Evolutionary conservation across 257 asterid species (phyloP), one percentile per base, ranked within the genome.

Genomic region (Nicotiana knightiana): DNA sequence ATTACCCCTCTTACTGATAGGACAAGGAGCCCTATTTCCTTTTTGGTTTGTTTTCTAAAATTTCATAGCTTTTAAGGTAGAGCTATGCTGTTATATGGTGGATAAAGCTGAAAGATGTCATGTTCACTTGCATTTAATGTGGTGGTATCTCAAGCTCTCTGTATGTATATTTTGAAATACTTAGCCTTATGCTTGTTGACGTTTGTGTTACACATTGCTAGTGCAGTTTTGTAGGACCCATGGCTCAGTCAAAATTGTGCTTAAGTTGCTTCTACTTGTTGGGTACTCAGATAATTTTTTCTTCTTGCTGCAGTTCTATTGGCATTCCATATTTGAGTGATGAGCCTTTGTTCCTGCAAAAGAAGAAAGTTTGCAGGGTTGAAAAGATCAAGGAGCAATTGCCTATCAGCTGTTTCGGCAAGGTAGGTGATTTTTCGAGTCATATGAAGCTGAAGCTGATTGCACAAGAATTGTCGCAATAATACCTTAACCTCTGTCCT

Each of bases 291-390:
- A 28, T 51, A 3, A 5, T 3, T 24, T 15, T 30, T 21, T 5
- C 10, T 5, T 21, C 63, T 66, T 81, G 48, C 33, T 65, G 66
- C 83, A 81, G 83, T 66, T 51, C n/a, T 65, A 64, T 51, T 81
- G 66, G 83, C 57, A 46, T 53, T 81, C 77, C 83, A 51, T 81
- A 66, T 81, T 26, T 81, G 83, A 81, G 66, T 0, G 66, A 28
- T 2, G 32, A 81, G 66, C 76, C 79, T 48, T 7, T 73, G 21
- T 46, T 15, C 79, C 79, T 26, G 62, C 79, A 73, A 73, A 81
- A 26, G 54, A 64, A 51, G 78, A 39, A 21, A 64, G 78, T n/a
- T 12, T 81, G 83, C 67, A 8, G 65, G 63, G 37, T 5, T 48
- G 24, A 65, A 15, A 73, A 73, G 79, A 73, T 73, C 79, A 73